Evolutionary conservation across 1,139 yeast genomes (phyloP).

Genomic region (Candida glucosophila): DNA sequence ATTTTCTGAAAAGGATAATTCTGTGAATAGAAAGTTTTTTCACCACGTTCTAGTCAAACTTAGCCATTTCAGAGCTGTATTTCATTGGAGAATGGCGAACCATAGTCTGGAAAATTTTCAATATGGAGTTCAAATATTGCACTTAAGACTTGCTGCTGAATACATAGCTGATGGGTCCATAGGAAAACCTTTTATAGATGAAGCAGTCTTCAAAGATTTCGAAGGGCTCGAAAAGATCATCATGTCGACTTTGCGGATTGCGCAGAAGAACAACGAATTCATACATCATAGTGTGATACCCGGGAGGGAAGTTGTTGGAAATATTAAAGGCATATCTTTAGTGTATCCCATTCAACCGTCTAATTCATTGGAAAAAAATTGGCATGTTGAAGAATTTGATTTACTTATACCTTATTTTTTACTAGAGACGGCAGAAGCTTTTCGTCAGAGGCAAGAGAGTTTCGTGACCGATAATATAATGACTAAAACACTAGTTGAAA

Average conservation of each 20-base stretch:
- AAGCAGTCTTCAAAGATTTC: conserved; percentile 38
- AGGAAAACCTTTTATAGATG: conserved; percentile 34
- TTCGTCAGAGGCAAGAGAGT: conserved; percentile 53
- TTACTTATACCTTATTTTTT: conserved; percentile 60
- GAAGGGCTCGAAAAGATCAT: conserved; percentile 39
- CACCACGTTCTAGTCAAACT: conserved; percentile 51
- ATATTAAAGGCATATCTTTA: conserved; percentile 44
- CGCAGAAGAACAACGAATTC: conserved; percentile 76
- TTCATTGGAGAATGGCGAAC: conserved; percentile 53
- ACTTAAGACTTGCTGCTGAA: conserved; percentile 32
- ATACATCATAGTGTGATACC: conserved; percentile 68
- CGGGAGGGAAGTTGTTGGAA: conserved; percentile 25
- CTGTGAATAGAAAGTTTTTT: conserved; percentile 55
- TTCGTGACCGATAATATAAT: conserved; percentile 45
- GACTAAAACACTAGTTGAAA: conserved; percentile 44
- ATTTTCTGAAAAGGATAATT: conserved; percentile 39
- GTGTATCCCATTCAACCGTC: conserved; percentile 42
- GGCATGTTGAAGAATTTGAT: conserved; percentile 33
- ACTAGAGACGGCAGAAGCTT: conserved; percentile 61
- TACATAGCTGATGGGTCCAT: conserved; percentile 27
- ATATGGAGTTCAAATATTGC: conserved; percentile 67
- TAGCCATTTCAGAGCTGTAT: conserved; percentile 61
- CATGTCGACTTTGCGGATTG: conserved; percentile 35
- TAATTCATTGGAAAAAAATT: conserved; percentile 21
- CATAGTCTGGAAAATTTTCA: conserved; percentile 39